phyloP scores from a whole-genome alignment of 495 filamentous ascomycete genomes.

The Talaromyces thailandensis region DNA sequence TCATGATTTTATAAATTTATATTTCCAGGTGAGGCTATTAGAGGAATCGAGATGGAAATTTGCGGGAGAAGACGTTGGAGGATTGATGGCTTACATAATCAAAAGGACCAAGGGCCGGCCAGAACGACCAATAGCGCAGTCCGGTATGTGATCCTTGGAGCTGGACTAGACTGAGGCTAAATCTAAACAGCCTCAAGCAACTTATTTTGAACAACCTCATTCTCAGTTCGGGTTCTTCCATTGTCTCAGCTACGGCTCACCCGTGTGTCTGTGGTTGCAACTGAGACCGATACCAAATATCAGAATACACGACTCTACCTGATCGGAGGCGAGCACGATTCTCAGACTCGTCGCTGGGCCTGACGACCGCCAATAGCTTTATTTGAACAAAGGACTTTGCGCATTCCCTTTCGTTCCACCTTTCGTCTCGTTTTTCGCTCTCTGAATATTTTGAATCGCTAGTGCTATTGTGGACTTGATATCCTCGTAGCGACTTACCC shows the following conservation, averaged over 20 bases:
- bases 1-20: neutral
- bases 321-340: neutral
- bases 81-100: neutral
- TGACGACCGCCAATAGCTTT: neutral
- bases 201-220: neutral
- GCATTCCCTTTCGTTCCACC: too few relatives aligned
- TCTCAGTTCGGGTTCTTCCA: neutral
- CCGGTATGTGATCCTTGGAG: neutral
- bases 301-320: neutral
- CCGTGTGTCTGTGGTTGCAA: neutral
- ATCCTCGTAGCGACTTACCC: neutral
- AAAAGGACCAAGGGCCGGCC: neutral
- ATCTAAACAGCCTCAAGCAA: neutral
- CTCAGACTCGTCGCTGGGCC: neutral
- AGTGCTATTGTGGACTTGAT: neutral
- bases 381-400: neutral
- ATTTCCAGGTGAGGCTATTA: neutral
- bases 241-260: neutral
- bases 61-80: neutral
- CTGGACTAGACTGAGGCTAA: neutral
- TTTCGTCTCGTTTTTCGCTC: neutral
- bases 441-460: neutral
- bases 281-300: neutral
- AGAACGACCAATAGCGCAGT: neutral
- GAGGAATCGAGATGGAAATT: neutral